Conservation (phyloP, 2,329 filamentous ascomycete genomes). For the Dendryphion nanum region DNA sequence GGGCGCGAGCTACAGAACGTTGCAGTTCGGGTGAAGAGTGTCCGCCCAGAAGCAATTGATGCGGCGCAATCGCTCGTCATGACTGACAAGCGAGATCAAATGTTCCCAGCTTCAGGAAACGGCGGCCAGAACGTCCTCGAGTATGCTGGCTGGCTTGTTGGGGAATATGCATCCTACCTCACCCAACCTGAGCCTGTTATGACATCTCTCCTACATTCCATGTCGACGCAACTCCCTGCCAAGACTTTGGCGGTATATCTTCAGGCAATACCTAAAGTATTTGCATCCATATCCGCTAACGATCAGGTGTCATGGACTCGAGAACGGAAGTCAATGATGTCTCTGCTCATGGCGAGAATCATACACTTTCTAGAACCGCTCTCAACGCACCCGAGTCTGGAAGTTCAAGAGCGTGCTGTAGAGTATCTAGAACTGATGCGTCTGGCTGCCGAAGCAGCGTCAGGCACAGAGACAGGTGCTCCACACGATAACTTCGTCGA, state of each 20-base stretch:
- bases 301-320: slow-evolving; percentile 67
- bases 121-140: slow-evolving; percentile 65
- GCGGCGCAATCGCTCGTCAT: slow-evolving; percentile 77
- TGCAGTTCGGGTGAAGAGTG: slow-evolving; percentile 83
- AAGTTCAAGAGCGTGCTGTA: slow-evolving; percentile 92
- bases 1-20: slow-evolving; percentile 86
- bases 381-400: slow-evolving; percentile 77
- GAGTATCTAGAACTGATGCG: slow-evolving; percentile 90
- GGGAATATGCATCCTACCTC: slow-evolving; percentile 79
- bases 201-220: slow-evolving; percentile 69
- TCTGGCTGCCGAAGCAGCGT: slow-evolving; percentile 77
- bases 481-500: slow-evolving; percentile 69
- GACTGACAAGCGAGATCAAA: slow-evolving; percentile 57
- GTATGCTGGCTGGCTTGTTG: slow-evolving; percentile 79
- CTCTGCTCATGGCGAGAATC: slow-evolving; percentile 76
- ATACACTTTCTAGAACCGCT: slow-evolving; percentile 79
- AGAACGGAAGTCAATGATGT: slow-evolving; percentile 70
- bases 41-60: slow-evolving; percentile 75
- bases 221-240: slow-evolving; percentile 56
- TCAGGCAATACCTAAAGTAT: slow-evolving; percentile 83
- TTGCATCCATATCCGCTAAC: slow-evolving; percentile 68
- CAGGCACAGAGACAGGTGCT: slow-evolving; percentile 57
- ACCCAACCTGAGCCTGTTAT: slow-evolving; percentile 69
- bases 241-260: slow-evolving; percentile 75
- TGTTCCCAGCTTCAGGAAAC: slow-evolving; percentile 53